Conservation (phyloP, 164 flowering plant species). For the Vitis rupestris region DNA sequence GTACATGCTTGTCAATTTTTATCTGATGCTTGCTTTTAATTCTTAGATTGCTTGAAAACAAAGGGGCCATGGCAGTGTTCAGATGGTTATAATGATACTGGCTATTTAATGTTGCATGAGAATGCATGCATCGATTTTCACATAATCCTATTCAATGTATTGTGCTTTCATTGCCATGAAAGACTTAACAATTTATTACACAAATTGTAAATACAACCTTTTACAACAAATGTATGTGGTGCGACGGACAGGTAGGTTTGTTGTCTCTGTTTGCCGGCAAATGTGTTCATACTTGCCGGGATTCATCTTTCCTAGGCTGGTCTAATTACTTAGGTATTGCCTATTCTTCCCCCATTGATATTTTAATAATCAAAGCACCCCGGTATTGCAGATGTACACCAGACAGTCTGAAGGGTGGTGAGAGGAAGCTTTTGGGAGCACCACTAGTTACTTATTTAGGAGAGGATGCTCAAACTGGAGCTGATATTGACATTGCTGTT, state of each 20-base stretch:
- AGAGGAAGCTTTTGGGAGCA: constrained; percentile 56
- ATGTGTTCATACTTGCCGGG: too few species aligned
- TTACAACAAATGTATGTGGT: too few species aligned
- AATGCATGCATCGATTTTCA: too few species aligned
- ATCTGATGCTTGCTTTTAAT: neutral
- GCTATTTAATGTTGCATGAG: too few species aligned
- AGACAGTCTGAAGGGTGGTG: constrained; percentile 38
- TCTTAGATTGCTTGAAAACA: too few species aligned
- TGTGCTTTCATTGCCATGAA: too few species aligned
- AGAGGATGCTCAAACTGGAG: constrained; percentile 46
- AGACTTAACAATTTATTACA: too few species aligned
- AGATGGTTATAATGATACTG: too few species aligned
- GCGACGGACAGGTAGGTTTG: neutral
- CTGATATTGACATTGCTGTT: constrained; percentile 58
- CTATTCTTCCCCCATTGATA: neutral
- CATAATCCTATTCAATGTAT: too few species aligned
- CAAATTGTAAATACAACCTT: too few species aligned
- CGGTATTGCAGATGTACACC: constrained; percentile 33
- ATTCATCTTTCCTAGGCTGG: neutral
- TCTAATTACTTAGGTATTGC: neutral
- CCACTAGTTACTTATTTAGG: constrained; percentile 73
- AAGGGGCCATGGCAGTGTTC: too few species aligned
- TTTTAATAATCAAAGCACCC: neutral
- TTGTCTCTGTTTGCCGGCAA: neutral
- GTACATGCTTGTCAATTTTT: neutral